These are phyloP conservation scores for Populus davidiana DNA, from an alignment of 345 rosid genomes.

Conservation along the genomic window DNA sequence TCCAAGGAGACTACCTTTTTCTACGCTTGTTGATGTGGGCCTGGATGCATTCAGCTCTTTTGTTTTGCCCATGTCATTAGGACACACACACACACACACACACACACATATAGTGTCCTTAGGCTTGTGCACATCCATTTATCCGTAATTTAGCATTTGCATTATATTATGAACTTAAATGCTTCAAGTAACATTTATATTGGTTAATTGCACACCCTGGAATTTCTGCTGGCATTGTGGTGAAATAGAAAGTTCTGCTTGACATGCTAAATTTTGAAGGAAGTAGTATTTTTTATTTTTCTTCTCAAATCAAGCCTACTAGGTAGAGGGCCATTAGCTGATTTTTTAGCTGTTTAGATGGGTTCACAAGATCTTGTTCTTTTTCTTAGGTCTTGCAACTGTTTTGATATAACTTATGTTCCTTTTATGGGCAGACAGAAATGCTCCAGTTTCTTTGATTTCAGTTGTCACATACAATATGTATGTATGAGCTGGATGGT, in stretches of 20 bases:
- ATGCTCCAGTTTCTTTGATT: conserved; percentile 79
- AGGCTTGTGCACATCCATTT: not conserved
- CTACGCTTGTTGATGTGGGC: not conserved
- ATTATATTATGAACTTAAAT: not conserved
- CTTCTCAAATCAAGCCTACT: not conserved
- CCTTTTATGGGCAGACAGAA: conserved; percentile 48
- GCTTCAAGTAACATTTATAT: not conserved
- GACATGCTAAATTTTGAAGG: not conserved
- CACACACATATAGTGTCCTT: no score
- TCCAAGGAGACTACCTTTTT: no score
- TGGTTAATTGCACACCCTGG: not conserved
- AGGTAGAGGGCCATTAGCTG: not conserved
- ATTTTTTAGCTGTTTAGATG: not conserved
- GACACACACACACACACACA: no score
- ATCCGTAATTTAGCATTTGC: not conserved
- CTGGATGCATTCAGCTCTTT: not conserved
- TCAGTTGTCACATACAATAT: conserved; percentile 86
- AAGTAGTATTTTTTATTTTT: not conserved
- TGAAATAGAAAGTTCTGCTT: not conserved
- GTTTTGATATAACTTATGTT: not conserved
- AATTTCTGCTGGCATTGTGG: not conserved
- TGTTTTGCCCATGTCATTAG: not conserved
- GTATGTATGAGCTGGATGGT: conserved; percentile 87
- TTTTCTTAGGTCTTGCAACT: not conserved
- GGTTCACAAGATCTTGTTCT: not conserved